phyloP scores from a whole-genome alignment of 148 eudicot species.

The Rhododendron williamsianum region DNA sequence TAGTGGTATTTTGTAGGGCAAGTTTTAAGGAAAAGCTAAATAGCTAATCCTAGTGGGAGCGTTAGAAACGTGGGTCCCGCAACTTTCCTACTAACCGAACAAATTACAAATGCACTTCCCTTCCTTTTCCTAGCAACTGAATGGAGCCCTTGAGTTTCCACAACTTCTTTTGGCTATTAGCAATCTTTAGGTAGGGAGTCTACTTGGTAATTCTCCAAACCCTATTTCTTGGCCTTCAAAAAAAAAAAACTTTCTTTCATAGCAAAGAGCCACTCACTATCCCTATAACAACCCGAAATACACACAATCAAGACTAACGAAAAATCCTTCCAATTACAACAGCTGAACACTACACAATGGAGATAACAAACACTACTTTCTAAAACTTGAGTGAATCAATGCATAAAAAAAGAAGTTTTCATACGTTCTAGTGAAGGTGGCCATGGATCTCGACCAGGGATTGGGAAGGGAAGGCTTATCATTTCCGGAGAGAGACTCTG shows the following conservation, averaged over 20 bases:
- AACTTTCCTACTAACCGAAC: neutral
- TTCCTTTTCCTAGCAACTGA: neutral
- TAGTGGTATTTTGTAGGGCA: too few species aligned
- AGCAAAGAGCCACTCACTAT: neutral
- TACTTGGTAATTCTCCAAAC: neutral
- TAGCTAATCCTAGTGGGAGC: neutral
- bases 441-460: conserved; percentile 73
- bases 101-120: neutral
- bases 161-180: neutral
- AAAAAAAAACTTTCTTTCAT: too few species aligned
- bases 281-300: neutral
- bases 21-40: too few species aligned
- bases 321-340: neutral
- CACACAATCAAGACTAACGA: neutral
- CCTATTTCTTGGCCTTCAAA: neutral
- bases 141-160: neutral
- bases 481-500: conserved; percentile 31
- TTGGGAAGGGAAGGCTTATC: conserved; percentile 13
- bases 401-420: conserved; percentile 5
- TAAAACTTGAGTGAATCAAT: neutral
- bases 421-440: conserved; percentile 81
- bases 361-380: neutral
- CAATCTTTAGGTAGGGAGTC: neutral
- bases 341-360: neutral
- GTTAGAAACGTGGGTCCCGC: neutral